Evolutionary conservation across 208 protist genomes (phyloP), one percentile per base, ranked within the genome.

Genomic region (Ichthyophonus hoferi): DNA sequence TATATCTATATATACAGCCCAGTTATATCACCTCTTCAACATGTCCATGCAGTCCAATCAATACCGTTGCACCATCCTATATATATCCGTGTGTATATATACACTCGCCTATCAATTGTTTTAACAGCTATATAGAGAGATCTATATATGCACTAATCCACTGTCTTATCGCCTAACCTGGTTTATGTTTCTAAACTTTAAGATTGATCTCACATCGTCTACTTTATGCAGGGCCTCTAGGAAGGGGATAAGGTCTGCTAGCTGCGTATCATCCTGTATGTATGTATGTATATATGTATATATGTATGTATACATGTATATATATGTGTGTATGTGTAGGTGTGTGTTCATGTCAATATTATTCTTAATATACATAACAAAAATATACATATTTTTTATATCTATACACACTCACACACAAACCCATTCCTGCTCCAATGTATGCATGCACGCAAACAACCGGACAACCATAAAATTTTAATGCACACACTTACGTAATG

Each of bases 211-310:
- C 1, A 94, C 93, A 58, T 94, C 91, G 34, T 81, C 37, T 2
- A 90, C 87, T 42, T 82, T 58, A 67, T 86, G 34, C 3, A 94
- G 58, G 0, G 81, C 87, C 3, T 88, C 42, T 31, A 94, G 79
- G 77, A 94, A 93, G 24, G 93, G 92, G 24, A 94, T 37, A 1
- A 94, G 82, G 43, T 87, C 90, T 33, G 91, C 42, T 14, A 94
- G 90, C 37, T 91, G 86, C 58, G 88, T 38, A 58, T 94, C 93
- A 14, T 14, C 34, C 12, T 58, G 82, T 14, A 35, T 35, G 34
- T 38, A 24, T 81, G 35, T 39, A 39, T 67, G 50, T 67, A n/a
- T n/a, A n/a, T n/a, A 35, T 24, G 87, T 76, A 79, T 94, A 91
- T 34, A 89, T 91, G 35, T 85, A 31, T 87, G 79, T 39, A 31